phyloP scores from a whole-genome alignment of 768 basidiomycete genomes.

The Boletales sp. region DNA sequence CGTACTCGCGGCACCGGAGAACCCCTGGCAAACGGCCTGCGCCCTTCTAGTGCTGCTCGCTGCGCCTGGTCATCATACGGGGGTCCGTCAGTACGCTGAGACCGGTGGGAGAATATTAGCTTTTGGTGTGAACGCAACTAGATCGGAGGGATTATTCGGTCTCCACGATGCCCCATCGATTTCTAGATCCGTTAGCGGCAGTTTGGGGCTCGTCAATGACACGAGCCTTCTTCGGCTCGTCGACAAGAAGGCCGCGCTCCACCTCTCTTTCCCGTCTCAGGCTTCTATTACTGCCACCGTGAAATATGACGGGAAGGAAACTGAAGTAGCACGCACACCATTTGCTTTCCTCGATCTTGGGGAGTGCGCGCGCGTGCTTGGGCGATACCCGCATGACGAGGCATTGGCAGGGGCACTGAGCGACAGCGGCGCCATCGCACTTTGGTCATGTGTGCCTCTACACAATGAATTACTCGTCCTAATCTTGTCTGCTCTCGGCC shows the following conservation, averaged over 20 bases:
- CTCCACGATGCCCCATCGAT: conserved; percentile 34
- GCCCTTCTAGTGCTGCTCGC: conserved; percentile 79
- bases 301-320: not conserved
- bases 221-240: conserved; percentile 22
- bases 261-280: conserved; percentile 26
- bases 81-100: conserved; percentile 59
- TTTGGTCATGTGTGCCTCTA: conserved; percentile 30
- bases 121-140: conserved; percentile 58
- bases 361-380: conserved; percentile 11
- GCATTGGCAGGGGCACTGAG: conserved; percentile 23
- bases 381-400: conserved; percentile 15
- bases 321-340: conserved; percentile 7
- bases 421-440: conserved; percentile 20
- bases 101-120: conserved; percentile 70
- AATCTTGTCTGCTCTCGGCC: conserved; percentile 26
- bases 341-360: conserved; percentile 18
- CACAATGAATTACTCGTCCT: conserved; percentile 17
- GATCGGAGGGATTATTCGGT: conserved; percentile 38
- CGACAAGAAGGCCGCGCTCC: conserved; percentile 19
- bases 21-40: conserved; percentile 77
- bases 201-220: conserved; percentile 31
- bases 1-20: conserved; percentile 51
- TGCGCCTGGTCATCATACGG: conserved; percentile 38
- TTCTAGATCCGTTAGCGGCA: conserved; percentile 34
- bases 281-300: conserved; percentile 9